Base-by-base conservation (phyloP, 108 stramenopile species). In the Mediolabrus comicus region DNA sequence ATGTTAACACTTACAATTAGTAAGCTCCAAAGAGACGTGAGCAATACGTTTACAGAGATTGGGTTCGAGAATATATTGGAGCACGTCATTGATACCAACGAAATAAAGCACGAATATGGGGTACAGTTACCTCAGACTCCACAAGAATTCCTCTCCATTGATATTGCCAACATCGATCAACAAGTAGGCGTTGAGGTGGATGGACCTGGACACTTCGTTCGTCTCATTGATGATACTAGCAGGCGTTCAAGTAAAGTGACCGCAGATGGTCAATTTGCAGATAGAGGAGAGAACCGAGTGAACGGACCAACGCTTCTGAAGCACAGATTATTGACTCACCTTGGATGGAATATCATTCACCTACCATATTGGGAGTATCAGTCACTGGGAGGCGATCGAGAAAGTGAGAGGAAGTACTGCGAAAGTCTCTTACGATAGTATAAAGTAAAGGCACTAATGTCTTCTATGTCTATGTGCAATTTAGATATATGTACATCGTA, bases 281-380 rank as follows among this genome's bases (percentile, higher is more conserved):
- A 75, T 60, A 64, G 57, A 53, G 64, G 71, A 11, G 59, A 75
- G 52, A 75, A 90, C 35, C 61, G 70, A 2, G 69, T 86, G 9
- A 94, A 94, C 65, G 92, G 92, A 19, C 66, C 88, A 1, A 88
- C 92, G 5, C 67, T 71, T 2, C 62, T 94, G 62, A 94, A 94
- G 63, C 73, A 80, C 30, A 58, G 90, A 34, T 49, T 94, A 32
- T 62, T 94, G 24, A 53, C 74, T 33, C 57, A 71, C 11, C 53
- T 91, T 35, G 92, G 90, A 4, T 94, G 92, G 92, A 83, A 79
- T 43, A 74, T 91, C 17, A 71, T 85, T 32, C 85, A 87, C 46
- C 73, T 94, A 65, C 90, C 92, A 0, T 94, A 89, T 68, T 94
- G 88, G 88, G 92, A 91, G 29, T 94, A 87, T 87, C 72, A 77